Evolutionary conservation across 169 alveolate genomes (phyloP).

Genomic region (Theileria parva): DNA sequence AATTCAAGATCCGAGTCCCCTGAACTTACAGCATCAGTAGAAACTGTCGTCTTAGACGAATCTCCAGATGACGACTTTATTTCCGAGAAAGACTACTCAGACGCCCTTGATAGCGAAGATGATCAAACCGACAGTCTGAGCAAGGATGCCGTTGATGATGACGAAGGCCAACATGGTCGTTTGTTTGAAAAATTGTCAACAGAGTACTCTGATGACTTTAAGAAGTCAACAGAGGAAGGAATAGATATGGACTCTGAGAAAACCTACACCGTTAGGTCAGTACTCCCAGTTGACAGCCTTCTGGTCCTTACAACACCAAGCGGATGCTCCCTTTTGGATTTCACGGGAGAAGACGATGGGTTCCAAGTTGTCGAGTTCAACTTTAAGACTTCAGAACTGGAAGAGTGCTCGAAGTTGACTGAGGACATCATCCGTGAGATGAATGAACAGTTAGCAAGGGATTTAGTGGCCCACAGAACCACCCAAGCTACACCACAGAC

Average conservation of each 20-base stretch:
- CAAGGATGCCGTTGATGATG: background rate
- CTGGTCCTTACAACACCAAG: slow-evolving; percentile 64
- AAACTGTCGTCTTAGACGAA: background rate
- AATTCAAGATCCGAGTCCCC: background rate
- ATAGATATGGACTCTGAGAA: slow-evolving; percentile 53
- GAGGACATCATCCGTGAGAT: slow-evolving; percentile 45
- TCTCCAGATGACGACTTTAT: background rate
- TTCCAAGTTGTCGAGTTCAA: slow-evolving; percentile 48
- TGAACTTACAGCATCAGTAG: background rate
- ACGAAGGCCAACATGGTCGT: background rate
- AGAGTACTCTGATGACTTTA: slow-evolving; percentile 48
- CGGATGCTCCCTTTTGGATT: slow-evolving; percentile 58
- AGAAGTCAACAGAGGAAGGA: slow-evolving; percentile 30
- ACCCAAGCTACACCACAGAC: background rate
- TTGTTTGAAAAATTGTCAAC: slow-evolving; percentile 6
- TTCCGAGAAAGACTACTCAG: background rate
- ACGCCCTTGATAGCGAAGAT: slow-evolving; percentile 9
- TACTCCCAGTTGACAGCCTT: slow-evolving; percentile 49
- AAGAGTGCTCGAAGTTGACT: slow-evolving; percentile 66
- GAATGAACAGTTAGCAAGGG: slow-evolving; percentile 33
- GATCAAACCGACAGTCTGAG: background rate
- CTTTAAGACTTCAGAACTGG: slow-evolving; percentile 56
- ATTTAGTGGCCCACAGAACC: slow-evolving; percentile 1
- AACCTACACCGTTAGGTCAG: slow-evolving; percentile 52
- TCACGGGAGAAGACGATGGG: slow-evolving; percentile 32